phyloP scores from a whole-genome alignment of 1,284 basidiomycete genomes.

The Quambalaria eucalypti region DNA sequence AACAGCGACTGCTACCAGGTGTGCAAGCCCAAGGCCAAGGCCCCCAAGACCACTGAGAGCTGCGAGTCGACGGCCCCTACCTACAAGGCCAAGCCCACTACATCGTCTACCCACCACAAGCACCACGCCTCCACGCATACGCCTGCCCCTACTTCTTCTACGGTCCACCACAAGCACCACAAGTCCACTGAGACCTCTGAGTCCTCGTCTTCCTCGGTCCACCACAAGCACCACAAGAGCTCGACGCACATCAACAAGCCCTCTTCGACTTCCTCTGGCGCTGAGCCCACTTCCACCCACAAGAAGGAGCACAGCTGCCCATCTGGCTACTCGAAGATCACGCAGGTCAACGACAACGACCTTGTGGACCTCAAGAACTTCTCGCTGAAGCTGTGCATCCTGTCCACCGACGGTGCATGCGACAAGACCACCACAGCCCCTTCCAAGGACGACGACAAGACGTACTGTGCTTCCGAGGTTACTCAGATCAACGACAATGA shows the following conservation, averaged over 20 bases:
- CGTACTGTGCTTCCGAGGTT: background rate
- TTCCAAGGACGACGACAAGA: background rate
- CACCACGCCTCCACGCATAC: background rate
- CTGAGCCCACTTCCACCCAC: background rate
- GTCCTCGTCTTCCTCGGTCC: background rate
- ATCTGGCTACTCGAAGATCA: background rate
- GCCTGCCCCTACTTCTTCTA: too few relatives aligned
- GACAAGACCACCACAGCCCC: background rate
- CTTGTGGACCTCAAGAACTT: background rate
- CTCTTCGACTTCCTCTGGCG: background rate
- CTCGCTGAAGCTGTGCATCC: background rate
- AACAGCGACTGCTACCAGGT: background rate
- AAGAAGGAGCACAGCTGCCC: background rate
- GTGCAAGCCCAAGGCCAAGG: background rate
- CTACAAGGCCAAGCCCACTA: background rate
- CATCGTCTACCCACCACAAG: background rate
- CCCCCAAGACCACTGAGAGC: background rate
- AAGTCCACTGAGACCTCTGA: background rate
- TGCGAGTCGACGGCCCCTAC: too few relatives aligned
- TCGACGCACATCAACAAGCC: background rate
- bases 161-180: background rate
- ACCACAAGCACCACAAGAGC: background rate
- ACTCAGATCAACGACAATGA: background rate
- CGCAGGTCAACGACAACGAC: background rate
- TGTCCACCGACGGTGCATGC: background rate